These are phyloP conservation scores for Solanum pinnatisectum DNA, from an alignment of 257 asterid species.

Conservation along the genomic window DNA sequence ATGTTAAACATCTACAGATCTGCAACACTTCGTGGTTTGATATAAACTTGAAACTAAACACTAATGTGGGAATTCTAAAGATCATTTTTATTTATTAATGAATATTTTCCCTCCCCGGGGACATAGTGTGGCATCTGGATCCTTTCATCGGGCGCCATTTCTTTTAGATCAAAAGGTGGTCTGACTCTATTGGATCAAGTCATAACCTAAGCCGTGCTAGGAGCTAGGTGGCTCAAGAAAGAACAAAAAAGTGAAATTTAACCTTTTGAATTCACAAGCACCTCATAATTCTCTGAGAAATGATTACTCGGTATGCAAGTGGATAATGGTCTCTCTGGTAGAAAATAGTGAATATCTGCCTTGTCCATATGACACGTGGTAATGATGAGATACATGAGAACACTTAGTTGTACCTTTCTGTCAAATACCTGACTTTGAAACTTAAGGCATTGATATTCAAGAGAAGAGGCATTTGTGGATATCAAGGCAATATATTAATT, in stretches of 20 bases:
- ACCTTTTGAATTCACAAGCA: not conserved
- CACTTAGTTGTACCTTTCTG: not conserved
- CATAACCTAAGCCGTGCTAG: not conserved
- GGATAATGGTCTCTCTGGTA: not conserved
- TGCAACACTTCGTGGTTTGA: not conserved
- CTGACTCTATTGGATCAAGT: not conserved
- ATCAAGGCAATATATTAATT: not conserved
- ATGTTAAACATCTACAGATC: not conserved
- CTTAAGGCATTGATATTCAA: not conserved
- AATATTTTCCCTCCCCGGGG: not conserved
- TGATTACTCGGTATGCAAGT: not conserved
- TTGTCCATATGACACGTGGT: not conserved
- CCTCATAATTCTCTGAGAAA: not conserved
- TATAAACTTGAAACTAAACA: not conserved
- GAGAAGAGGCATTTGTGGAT: not conserved
- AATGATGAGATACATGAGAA: not conserved
- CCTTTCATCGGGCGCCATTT: not conserved
- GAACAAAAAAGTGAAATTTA: not conserved
- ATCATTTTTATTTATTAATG: not conserved
- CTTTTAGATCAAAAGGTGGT: not conserved
- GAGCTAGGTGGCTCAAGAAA: not conserved
- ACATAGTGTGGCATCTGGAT: not conserved
- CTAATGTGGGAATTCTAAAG: not conserved
- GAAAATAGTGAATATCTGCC: not conserved
- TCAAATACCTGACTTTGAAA: not conserved